phyloP scores from a whole-genome alignment of 768 basidiomycete species.

The Boletus subparvulus region DNA sequence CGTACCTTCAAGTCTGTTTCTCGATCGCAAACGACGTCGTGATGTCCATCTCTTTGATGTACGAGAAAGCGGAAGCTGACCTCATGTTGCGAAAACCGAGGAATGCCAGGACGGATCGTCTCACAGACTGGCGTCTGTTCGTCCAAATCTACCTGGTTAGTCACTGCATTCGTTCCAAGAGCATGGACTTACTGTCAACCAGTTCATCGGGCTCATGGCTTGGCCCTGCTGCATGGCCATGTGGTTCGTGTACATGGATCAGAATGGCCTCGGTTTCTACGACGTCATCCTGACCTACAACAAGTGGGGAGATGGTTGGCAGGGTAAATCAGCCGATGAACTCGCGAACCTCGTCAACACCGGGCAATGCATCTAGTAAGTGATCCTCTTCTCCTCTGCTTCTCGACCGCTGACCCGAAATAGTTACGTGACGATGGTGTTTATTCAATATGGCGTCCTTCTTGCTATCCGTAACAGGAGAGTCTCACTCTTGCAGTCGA shows the following conservation, averaged over 20 bases:
- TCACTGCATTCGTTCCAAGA: not conserved
- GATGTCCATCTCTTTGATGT: slow-evolving; percentile 51
- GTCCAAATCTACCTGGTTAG: slow-evolving; percentile 48
- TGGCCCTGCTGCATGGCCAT: slow-evolving; percentile 47
- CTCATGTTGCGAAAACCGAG: slow-evolving; percentile 50
- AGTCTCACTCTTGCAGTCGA: slow-evolving; percentile 42
- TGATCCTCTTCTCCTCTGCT: not conserved
- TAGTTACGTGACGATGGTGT: slow-evolving; percentile 50
- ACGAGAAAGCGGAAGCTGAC: slow-evolving; percentile 52
- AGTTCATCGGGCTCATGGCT: slow-evolving; percentile 47
- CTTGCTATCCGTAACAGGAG: slow-evolving; percentile 46
- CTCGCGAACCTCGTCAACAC: slow-evolving; percentile 37
- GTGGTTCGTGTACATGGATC: slow-evolving; percentile 40
- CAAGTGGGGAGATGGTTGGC: slow-evolving; percentile 38
- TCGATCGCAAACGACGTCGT: slow-evolving; percentile 54
- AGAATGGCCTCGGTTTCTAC: slow-evolving; percentile 38
- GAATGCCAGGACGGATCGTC: slow-evolving; percentile 47
- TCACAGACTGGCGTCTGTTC: slow-evolving; percentile 50
- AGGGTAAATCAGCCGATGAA: slow-evolving; percentile 31
- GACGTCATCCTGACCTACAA: slow-evolving; percentile 43
- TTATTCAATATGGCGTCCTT: slow-evolving; percentile 44
- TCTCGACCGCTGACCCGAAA: not conserved
- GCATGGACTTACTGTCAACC: slow-evolving; percentile 1
- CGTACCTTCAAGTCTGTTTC: slow-evolving; percentile 56
- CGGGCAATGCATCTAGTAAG: slow-evolving; percentile 49